phyloP scores from a whole-genome alignment of 176 grass and related monocot species.

The Phragmites australis region DNA sequence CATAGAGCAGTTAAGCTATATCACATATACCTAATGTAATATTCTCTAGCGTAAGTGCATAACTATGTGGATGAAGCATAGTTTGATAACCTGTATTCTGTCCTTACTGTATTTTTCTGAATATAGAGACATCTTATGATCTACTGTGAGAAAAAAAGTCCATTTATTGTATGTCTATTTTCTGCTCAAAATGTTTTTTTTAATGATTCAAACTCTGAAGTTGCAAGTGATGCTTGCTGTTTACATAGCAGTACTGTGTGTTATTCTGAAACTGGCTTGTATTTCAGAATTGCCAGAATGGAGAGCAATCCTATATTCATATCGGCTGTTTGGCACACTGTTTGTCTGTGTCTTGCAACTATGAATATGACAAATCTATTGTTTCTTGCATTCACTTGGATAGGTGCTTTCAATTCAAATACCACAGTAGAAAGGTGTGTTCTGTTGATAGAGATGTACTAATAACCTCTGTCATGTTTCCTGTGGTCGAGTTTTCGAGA shows the following conservation, averaged over 20 bases:
- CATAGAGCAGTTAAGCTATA: neutral
- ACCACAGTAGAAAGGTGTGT: conserved; percentile 57
- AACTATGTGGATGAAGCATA: neutral
- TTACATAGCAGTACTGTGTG: conserved; percentile 29
- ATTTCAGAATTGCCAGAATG: conserved; percentile 54
- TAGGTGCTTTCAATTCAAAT: conserved; percentile 57
- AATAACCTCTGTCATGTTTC: neutral
- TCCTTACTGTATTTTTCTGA: neutral
- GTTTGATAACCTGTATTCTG: conserved; percentile 7
- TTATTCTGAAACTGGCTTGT: conserved; percentile 44
- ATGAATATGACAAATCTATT: conserved; percentile 55
- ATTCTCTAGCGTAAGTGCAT: neutral
- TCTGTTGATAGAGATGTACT: conserved; percentile 37
- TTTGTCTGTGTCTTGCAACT: conserved; percentile 60
- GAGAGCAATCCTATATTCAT: conserved; percentile 54
- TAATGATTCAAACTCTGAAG: neutral
- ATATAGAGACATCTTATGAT: neutral
- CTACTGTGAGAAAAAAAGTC: neutral
- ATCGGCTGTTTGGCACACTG: conserved; percentile 43
- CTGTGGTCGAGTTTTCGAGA: neutral
- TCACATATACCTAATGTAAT: neutral
- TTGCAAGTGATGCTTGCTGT: conserved; percentile 30
- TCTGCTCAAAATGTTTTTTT: conserved; percentile 3
- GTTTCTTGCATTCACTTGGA: conserved; percentile 64
- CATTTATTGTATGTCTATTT: conserved; percentile 14